phyloP scores from a whole-genome alignment of 1,284 basidiomycete genomes.

The Xanthoconium separans region DNA sequence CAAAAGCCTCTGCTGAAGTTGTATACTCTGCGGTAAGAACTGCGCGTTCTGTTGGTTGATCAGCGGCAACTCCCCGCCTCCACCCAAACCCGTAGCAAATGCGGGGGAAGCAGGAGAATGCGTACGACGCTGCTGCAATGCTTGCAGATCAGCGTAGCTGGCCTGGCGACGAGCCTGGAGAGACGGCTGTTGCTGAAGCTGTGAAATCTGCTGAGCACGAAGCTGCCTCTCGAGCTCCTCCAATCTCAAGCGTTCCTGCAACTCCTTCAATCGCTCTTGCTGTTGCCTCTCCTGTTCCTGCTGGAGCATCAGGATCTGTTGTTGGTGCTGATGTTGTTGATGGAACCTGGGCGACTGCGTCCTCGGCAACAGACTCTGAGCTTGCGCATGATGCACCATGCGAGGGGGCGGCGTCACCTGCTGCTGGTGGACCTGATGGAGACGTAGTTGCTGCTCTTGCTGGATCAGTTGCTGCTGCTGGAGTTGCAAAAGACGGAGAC shows the following conservation, averaged over 20 bases:
- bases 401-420: conserved; percentile 64
- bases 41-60: conserved; percentile 48
- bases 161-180: conserved; percentile 42
- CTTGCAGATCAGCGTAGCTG: conserved; percentile 31
- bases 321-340: conserved; percentile 62
- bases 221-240: conserved; percentile 64
- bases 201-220: conserved; percentile 47
- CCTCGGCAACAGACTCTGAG: conserved; percentile 55
- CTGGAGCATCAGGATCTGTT: conserved; percentile 61
- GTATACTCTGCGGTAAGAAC: conserved; percentile 58
- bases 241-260: conserved; percentile 59
- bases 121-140: conserved; percentile 38
- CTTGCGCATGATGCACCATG: conserved; percentile 41
- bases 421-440: conserved; percentile 42
- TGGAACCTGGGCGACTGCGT: conserved; percentile 73
- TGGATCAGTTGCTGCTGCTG: conserved; percentile 40
- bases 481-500: conserved; percentile 35
- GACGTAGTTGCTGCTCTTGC: conserved; percentile 36
- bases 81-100: conserved; percentile 21
- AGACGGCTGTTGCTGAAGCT: conserved; percentile 45
- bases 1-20: conserved; percentile 69
- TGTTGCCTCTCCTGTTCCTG: conserved; percentile 58
- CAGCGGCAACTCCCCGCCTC: conserved; percentile 29
- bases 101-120: conserved; percentile 50
- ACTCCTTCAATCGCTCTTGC: conserved; percentile 43